phyloP scores from a whole-genome alignment of 2,329 filamentous ascomycete genomes.

The Coccinonectria pachysandricola region DNA sequence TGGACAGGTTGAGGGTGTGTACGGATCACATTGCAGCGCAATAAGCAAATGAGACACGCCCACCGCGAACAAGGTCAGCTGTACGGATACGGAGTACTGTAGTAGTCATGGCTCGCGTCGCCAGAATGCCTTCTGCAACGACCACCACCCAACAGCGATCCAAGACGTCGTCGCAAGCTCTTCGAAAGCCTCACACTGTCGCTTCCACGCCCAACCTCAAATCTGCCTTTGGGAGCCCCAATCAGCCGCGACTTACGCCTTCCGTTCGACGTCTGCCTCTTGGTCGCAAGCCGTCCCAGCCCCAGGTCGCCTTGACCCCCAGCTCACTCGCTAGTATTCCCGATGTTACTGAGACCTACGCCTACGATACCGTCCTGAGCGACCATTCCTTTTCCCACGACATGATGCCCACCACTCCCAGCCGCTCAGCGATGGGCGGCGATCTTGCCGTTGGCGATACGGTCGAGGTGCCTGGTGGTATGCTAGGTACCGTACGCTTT shows the following conservation, averaged over 20 bases:
- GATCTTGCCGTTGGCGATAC: constrained; percentile 64
- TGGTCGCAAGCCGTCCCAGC: constrained; percentile 62
- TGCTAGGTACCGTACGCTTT: constrained; percentile 85
- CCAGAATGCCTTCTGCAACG: constrained; percentile 19
- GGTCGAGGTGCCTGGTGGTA: constrained; percentile 87
- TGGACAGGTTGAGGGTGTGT: constrained; percentile 12
- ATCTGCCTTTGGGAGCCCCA: constrained; percentile 35
- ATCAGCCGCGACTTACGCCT: constrained; percentile 29
- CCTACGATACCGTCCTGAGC: constrained; percentile 41
- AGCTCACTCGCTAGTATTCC: constrained; percentile 54
- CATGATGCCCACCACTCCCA: constrained; percentile 46
- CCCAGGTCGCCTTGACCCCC: constrained; percentile 57
- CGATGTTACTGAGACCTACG: constrained; percentile 56
- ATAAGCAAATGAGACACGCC: constrained; percentile 22
- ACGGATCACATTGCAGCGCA: no score
- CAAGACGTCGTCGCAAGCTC: constrained; percentile 24
- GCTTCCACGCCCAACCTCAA: constrained; percentile 51
- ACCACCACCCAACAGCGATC: constrained; percentile 10
- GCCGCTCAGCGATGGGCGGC: constrained; percentile 37
- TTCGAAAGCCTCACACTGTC: constrained; percentile 36
- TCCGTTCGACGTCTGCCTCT: no score
- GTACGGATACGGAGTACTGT: no score
- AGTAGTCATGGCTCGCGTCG: constrained; percentile 12
- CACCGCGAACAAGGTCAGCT: no score
- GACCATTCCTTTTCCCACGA: constrained; percentile 22